A percentile compares a stretch with the other conserved stretches of the same genome.
Conservation (phyloP, 371 early-diverging fungal genomes). For the Apophysomyces ossiformis region DNA sequence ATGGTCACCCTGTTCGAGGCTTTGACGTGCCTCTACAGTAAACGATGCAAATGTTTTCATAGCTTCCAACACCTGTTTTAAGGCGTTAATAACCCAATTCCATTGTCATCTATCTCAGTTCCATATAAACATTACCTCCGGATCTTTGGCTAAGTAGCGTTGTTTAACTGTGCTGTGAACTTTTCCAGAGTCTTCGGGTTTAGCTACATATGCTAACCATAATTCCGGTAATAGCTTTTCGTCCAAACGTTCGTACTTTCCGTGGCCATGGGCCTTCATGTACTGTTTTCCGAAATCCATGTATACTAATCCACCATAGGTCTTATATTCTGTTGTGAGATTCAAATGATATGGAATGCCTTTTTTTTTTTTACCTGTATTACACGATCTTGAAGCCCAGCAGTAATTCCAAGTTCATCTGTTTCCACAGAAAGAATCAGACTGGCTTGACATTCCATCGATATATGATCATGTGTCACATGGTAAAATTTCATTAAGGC, state of each 20-base stretch:
- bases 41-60: constrained; percentile 63
- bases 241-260: constrained; percentile 55
- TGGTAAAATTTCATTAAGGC: constrained; percentile 54
- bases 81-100: too few species aligned
- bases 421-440: constrained; percentile 64
- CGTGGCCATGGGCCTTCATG: constrained; percentile 63
- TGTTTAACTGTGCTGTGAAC: constrained; percentile 67
- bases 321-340: constrained; percentile 16
- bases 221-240: constrained; percentile 44
- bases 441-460: constrained; percentile 60
- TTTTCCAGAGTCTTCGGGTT: constrained; percentile 71
- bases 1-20: constrained; percentile 29
- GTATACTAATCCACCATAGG: constrained; percentile 66
- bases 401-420: constrained; percentile 67
- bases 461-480: constrained; percentile 42
- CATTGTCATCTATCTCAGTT: not conserved
- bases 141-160: constrained; percentile 60
- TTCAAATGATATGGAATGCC: not conserved
- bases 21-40: constrained; percentile 46
- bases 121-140: constrained; percentile 39
- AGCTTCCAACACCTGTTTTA: constrained; percentile 54
- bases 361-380: constrained; percentile 52
- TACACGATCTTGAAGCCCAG: constrained; percentile 75
- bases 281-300: constrained; percentile 69
- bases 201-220: constrained; percentile 64